Conservation (phyloP, 2,329 filamentous ascomycete species). For the Scedosporium dehoogii region DNA sequence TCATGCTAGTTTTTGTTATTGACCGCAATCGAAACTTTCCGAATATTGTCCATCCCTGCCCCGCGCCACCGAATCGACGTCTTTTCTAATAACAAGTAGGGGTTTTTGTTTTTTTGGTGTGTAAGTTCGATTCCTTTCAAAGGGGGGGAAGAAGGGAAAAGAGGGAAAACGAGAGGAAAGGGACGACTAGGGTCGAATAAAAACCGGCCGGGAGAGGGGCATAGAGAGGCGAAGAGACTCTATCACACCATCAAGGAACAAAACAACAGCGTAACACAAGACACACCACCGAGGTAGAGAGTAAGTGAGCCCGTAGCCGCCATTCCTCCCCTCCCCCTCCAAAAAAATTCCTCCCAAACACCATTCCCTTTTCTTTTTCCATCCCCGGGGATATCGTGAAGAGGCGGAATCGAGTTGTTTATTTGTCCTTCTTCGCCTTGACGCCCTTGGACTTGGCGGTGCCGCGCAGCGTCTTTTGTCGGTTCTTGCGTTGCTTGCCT, state of each 20-base stretch:
- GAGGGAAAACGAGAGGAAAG: not conserved
- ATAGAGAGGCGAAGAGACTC: not conserved
- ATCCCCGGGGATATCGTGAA: constrained; percentile 9
- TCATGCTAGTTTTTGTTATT: constrained; percentile 5
- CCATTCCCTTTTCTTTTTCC: constrained; percentile 7
- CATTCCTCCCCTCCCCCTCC: not conserved
- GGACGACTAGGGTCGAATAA: not conserved
- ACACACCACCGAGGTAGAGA: not conserved
- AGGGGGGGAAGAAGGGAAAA: not conserved
- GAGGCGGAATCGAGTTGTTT: constrained; percentile 35
- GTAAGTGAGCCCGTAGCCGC: constrained; percentile 6
- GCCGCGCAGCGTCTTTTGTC: constrained; percentile 95
- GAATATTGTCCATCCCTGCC: not conserved
- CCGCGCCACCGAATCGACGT: constrained; percentile 3
- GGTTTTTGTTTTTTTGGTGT: not conserved
- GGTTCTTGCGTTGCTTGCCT: constrained; percentile 99
- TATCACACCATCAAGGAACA: too few species aligned
- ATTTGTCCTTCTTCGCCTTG: constrained; percentile 90
- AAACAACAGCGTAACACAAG: not conserved
- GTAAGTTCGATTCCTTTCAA: not conserved
- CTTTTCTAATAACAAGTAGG: not conserved
- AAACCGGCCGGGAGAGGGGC: too few species aligned
- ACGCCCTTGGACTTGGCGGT: constrained; percentile 97
- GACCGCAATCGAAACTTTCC: constrained; percentile 5
- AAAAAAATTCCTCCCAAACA: constrained; percentile 1